phyloP scores from a whole-genome alignment of 495 filamentous ascomycete genomes.

The Xylaria sp. region DNA sequence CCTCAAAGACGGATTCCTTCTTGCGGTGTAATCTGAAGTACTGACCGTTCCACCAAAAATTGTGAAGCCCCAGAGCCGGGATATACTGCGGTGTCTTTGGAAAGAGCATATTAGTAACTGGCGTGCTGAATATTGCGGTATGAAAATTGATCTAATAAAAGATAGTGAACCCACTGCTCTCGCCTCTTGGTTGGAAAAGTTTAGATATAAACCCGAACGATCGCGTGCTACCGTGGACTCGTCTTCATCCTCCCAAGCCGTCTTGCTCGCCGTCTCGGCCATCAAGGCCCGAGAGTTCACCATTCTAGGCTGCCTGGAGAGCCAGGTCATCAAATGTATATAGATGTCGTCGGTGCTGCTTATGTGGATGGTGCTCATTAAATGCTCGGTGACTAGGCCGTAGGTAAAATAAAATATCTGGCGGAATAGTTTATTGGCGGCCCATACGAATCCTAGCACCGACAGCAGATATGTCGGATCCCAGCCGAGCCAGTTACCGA shows the following conservation, averaged over 20 bases:
- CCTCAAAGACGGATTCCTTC: constrained; percentile 43
- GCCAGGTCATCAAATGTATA: constrained; percentile 65
- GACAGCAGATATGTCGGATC: constrained; percentile 49
- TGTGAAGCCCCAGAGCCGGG: constrained; percentile 48
- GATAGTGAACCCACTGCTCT: constrained; percentile 35
- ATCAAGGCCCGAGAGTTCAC: constrained; percentile 61
- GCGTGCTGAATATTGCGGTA: not conserved
- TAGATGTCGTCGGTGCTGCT: constrained; percentile 66
- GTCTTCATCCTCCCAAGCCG: constrained; percentile 60
- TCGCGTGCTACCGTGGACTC: constrained; percentile 43
- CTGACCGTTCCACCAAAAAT: constrained; percentile 50
- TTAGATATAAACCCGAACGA: constrained; percentile 46
- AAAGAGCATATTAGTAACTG: constrained; percentile 13
- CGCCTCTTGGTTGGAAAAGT: constrained; percentile 54
- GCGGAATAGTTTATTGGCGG: constrained; percentile 42
- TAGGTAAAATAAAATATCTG: constrained; percentile 40
- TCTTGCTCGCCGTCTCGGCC: constrained; percentile 61
- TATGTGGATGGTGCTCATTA: constrained; percentile 63
- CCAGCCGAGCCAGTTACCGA: constrained; percentile 45
- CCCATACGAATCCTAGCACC: constrained; percentile 47
- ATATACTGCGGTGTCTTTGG: constrained; percentile 44
- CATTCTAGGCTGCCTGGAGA: constrained; percentile 60
- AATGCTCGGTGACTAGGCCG: constrained; percentile 48
- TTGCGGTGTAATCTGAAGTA: constrained; percentile 50
- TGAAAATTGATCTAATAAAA: not conserved